These are phyloP conservation scores for Apiospora kogelbergensis DNA, from an alignment of 2,329 filamentous ascomycete species.

Conservation along the genomic window DNA sequence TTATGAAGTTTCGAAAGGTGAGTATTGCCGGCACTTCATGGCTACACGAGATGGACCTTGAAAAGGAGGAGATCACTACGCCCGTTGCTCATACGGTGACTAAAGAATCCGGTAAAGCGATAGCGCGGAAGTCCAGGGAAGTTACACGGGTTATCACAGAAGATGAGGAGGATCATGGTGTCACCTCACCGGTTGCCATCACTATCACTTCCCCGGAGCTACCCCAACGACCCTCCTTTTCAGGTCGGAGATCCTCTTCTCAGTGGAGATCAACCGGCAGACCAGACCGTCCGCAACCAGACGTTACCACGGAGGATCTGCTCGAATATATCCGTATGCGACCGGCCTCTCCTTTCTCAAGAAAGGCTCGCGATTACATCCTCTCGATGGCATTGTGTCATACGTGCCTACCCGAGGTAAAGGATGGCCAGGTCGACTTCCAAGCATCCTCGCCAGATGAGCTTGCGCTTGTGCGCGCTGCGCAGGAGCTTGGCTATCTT, in stretches of 20 bases:
- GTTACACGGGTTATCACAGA: slow-evolving; percentile 14
- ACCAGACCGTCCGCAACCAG: slow-evolving; percentile 46
- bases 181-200: slow-evolving; percentile 22
- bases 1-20: slow-evolving; percentile 93
- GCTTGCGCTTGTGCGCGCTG: slow-evolving; percentile 79
- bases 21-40: slow-evolving; percentile 87
- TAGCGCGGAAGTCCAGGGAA: slow-evolving; percentile 13
- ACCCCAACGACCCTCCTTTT: slow-evolving; percentile 12
- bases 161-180: slow-evolving; percentile 13
- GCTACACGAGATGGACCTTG: slow-evolving; percentile 76
- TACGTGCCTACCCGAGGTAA: slow-evolving; percentile 81
- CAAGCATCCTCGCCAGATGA: slow-evolving; percentile 92
- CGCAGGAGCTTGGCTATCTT: slow-evolving; percentile 80
- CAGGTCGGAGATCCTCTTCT: slow-evolving; percentile 29
- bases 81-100: neutral
- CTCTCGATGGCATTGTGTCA: slow-evolving; percentile 86
- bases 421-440: slow-evolving; percentile 71
- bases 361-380: slow-evolving; percentile 78
- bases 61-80: slow-evolving; percentile 14
- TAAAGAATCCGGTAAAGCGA: neutral
- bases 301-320: slow-evolving; percentile 69
- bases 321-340: slow-evolving; percentile 74
- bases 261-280: slow-evolving; percentile 33
- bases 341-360: slow-evolving; percentile 75
- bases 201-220: slow-evolving; percentile 24